Evolutionary conservation across 345 rosid genomes (phyloP).

Genomic region (Raphanus raphanistrum): DNA sequence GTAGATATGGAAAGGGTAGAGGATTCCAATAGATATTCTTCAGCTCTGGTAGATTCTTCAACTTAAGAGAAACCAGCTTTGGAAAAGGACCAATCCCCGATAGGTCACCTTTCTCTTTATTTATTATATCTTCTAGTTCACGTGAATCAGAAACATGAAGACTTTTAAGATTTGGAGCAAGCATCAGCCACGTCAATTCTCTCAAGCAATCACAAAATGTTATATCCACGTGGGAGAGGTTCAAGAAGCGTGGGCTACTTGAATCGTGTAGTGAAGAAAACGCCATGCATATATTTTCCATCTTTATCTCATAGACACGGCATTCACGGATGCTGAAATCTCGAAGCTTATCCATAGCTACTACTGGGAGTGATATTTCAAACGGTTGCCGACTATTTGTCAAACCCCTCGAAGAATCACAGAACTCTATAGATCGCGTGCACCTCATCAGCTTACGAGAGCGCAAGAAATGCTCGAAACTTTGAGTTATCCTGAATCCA

Average conservation of each 20-base stretch:
- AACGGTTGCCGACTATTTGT: background rate
- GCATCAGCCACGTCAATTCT: constrained; percentile 26
- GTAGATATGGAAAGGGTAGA: constrained; percentile 18
- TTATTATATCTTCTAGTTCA: constrained; percentile 11
- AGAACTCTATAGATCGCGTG: background rate
- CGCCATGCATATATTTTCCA: background rate
- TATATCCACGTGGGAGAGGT: background rate
- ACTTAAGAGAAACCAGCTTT: background rate
- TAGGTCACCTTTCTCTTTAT: constrained; percentile 13
- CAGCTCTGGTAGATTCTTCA: rapidly evolving
- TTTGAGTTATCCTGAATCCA: background rate
- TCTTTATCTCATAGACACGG: background rate
- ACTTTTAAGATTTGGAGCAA: background rate
- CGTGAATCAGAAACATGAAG: rapidly evolving
- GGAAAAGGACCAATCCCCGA: constrained; percentile 3
- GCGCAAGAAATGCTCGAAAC: background rate
- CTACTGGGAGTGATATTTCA: background rate
- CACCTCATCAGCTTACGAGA: background rate
- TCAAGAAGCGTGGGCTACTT: background rate
- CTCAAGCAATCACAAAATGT: rapidly evolving
- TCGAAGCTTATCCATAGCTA: background rate
- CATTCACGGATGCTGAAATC: background rate
- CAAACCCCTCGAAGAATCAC: too few species aligned
- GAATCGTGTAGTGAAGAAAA: background rate
- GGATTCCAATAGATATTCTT: constrained; percentile 13